A percentile compares a stretch with the other conserved stretches of the same genome.
Evolutionary conservation across 768 basidiomycete genomes (phyloP).

Genomic region (Phaeotremella skinneri): DNA sequence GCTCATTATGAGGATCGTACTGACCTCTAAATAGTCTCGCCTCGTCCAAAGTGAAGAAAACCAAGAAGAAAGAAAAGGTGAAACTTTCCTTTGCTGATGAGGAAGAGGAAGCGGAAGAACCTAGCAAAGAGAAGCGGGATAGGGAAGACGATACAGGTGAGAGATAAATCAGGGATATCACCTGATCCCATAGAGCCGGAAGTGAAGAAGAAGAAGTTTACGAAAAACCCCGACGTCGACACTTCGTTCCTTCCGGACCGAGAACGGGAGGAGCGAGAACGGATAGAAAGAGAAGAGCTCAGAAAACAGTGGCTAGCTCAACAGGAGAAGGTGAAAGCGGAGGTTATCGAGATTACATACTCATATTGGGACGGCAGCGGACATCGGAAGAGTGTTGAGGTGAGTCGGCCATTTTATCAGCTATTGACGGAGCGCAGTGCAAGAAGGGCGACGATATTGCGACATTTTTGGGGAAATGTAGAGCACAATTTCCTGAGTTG

Average conservation of each 20-base stretch:
- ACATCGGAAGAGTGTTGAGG: slow-evolving; percentile 84
- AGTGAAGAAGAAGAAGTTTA: slow-evolving; percentile 71
- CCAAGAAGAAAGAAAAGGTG: slow-evolving; percentile 82
- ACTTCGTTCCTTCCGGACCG: slow-evolving; percentile 97
- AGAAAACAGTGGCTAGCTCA: slow-evolving; percentile 80
- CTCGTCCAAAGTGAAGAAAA: slow-evolving; percentile 70
- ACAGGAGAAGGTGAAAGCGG: slow-evolving; percentile 67
- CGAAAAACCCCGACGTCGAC: slow-evolving; percentile 94
- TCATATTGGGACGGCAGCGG: slow-evolving; percentile 99
- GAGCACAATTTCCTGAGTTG: slow-evolving; percentile 88
- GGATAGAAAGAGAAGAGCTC: slow-evolving; percentile 80
- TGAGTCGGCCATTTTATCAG: slow-evolving; percentile 54
- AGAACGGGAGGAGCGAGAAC: slow-evolving; percentile 91
- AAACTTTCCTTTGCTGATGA: slow-evolving; percentile 89
- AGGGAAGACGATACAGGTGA: slow-evolving; percentile 9
- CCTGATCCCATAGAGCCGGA: slow-evolving; percentile 53
- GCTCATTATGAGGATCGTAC: slow-evolving; percentile 72
- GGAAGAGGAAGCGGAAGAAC: slow-evolving; percentile 61
- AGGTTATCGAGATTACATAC: slow-evolving; percentile 85
- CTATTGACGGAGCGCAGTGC: slow-evolving; percentile 60
- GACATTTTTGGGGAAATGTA: slow-evolving; percentile 85
- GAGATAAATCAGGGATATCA: slow-evolving; percentile 37
- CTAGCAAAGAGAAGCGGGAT: slow-evolving; percentile 12
- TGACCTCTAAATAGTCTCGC: slow-evolving; percentile 53
- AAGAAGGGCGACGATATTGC: slow-evolving; percentile 93